These are phyloP conservation scores for Fraxinus cuspidata DNA, from an alignment of 257 asterid genomes.

Conservation along the genomic window DNA sequence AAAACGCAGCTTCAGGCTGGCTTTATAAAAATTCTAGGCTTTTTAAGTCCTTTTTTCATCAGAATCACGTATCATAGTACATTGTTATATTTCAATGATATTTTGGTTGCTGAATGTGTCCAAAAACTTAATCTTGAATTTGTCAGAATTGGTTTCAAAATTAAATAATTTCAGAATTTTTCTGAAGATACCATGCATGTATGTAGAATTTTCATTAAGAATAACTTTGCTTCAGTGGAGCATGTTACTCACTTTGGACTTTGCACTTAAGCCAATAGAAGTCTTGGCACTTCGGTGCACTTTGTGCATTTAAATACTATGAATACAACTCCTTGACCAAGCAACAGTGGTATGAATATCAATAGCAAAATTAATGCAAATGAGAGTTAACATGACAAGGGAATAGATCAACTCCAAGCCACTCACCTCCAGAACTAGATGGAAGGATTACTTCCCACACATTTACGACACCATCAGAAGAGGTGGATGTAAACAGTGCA, in stretches of 20 bases:
- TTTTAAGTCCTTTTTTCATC: neutral
- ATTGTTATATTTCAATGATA: neutral
- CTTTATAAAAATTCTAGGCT: neutral
- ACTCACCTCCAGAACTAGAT: conserved; percentile 60
- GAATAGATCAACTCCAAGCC: conserved; percentile 12
- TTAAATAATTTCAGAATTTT: neutral
- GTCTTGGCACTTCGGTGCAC: neutral
- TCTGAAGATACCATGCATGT: neutral
- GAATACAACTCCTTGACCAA: neutral
- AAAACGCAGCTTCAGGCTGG: neutral
- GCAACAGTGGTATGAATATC: neutral
- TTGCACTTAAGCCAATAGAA: neutral
- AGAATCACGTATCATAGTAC: neutral
- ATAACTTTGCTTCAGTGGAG: neutral
- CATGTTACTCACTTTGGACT: neutral
- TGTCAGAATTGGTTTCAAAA: neutral
- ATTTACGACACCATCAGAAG: conserved; percentile 81
- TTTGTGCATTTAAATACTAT: neutral
- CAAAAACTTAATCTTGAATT: neutral
- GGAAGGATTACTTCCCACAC: conserved; percentile 74
- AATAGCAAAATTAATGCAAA: conserved; percentile 17
- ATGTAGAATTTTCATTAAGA: neutral
- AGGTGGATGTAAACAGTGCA: conserved; percentile 80
- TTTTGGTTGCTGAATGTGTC: neutral
- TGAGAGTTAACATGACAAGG: neutral